phyloP scores from a whole-genome alignment of 2,329 filamentous ascomycete genomes.

The Ophiocordyceps australis region DNA sequence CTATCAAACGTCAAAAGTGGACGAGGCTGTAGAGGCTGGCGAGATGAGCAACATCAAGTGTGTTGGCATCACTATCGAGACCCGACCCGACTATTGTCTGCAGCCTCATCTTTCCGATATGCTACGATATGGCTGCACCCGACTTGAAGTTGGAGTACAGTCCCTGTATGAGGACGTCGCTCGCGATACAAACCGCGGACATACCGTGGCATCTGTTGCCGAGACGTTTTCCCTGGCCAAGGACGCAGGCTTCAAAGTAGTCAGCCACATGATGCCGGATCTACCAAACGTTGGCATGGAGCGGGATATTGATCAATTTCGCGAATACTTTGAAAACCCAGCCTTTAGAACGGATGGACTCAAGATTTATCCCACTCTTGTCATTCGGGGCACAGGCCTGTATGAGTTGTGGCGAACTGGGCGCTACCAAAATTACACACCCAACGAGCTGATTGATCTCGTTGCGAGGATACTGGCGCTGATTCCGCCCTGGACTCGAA shows the following conservation, averaged over 20 bases:
- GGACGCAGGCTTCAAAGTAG: slow-evolving; percentile 96
- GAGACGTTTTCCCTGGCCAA: slow-evolving; percentile 97
- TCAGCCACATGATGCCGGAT: slow-evolving; percentile 99
- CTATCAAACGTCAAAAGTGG: slow-evolving; percentile 85
- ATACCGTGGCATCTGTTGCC: slow-evolving; percentile 86
- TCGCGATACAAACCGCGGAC: slow-evolving; percentile 91
- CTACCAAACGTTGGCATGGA: slow-evolving; percentile 97
- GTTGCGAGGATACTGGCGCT: slow-evolving; percentile 91
- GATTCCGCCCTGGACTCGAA: slow-evolving; percentile 92
- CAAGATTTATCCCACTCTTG: slow-evolving; percentile 95
- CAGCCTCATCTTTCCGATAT: slow-evolving; percentile 92
- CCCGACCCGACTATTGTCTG: slow-evolving; percentile 87
- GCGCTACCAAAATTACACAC: slow-evolving; percentile 95
- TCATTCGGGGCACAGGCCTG: slow-evolving; percentile 87
- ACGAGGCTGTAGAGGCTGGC: slow-evolving; percentile 84
- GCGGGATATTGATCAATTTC: slow-evolving; percentile 88
- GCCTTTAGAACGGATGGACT: slow-evolving; percentile 90
- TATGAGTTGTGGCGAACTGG: slow-evolving; percentile 97
- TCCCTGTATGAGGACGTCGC: slow-evolving; percentile 96
- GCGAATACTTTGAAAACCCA: slow-evolving; percentile 95
- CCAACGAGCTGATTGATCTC: slow-evolving; percentile 87
- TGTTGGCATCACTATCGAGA: slow-evolving; percentile 97
- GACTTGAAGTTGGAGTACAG: slow-evolving; percentile 88
- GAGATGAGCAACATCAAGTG: slow-evolving; percentile 97
- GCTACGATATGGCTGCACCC: slow-evolving; percentile 93